Evolutionary conservation across 2,329 filamentous ascomycete species (phyloP).

Genomic region (Neurospora sp.): DNA sequence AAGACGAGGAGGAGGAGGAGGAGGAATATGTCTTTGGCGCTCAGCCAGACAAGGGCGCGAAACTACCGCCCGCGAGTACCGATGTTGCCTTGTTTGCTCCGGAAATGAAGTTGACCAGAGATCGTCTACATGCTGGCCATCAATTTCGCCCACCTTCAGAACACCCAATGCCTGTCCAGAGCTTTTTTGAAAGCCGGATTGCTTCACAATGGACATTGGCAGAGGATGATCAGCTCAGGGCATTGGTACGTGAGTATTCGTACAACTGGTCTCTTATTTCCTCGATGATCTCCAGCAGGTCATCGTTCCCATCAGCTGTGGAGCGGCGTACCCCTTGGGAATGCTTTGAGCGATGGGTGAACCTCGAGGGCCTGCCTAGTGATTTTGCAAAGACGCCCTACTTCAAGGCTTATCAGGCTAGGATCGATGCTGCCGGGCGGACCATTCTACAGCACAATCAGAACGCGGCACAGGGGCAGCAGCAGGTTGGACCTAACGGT

Average conservation of each 20-base stretch:
- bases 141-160: conserved; percentile 91
- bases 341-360: conserved; percentile 95
- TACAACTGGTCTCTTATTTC: conserved; percentile 98
- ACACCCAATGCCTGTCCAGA: conserved; percentile 78
- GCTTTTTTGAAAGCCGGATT: conserved; percentile 78
- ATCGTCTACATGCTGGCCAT: conserved; percentile 81
- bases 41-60: conserved; percentile 19
- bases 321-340: conserved; percentile 95
- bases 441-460: conserved; percentile 44
- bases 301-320: conserved; percentile 70
- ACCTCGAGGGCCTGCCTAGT: conserved; percentile 76
- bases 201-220: conserved; percentile 85
- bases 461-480: conserved; percentile 29
- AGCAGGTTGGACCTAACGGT: conserved; percentile 24
- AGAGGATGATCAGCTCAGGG: conserved; percentile 83
- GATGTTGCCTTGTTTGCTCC: conserved; percentile 82
- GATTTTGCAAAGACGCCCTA: conserved; percentile 96
- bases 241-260: conserved; percentile 79
- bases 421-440: conserved; percentile 50
- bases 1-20: conserved; percentile 46
- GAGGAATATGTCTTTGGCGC: conserved; percentile 28
- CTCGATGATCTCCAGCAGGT: conserved; percentile 63
- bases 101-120: conserved; percentile 80
- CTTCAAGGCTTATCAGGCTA: conserved; percentile 62
- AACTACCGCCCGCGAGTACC: conserved; percentile 57